These are phyloP conservation scores for Yamadazyma sp. DNA, from an alignment of 1,139 yeast genomes.

Conservation along the genomic window DNA sequence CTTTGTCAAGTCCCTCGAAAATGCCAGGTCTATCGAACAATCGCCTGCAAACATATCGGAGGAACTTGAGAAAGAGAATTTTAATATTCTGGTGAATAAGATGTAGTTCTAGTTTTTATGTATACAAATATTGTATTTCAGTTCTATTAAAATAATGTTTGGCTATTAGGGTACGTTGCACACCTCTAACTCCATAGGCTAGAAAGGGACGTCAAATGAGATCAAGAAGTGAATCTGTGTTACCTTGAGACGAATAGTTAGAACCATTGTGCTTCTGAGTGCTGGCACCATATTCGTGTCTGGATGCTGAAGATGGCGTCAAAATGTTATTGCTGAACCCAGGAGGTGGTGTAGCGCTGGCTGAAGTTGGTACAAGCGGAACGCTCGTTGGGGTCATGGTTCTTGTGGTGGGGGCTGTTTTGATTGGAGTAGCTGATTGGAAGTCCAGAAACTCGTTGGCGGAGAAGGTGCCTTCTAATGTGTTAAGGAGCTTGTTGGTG, in stretches of 20 bases:
- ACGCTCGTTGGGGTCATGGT: not conserved
- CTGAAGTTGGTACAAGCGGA: constrained; percentile 4
- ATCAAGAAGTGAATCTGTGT: constrained; percentile 9
- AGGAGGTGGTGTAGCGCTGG: constrained; percentile 11
- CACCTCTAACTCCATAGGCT: not conserved
- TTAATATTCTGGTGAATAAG: constrained; percentile 4
- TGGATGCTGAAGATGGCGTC: constrained; percentile 12
- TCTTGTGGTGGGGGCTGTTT: not conserved
- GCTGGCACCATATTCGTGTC: not conserved
- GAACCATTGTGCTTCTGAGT: not conserved
- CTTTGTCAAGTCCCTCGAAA: constrained; percentile 13
- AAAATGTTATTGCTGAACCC: constrained; percentile 13
- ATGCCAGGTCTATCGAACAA: constrained; percentile 1
- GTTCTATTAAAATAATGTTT: not conserved
- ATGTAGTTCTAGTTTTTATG: constrained; percentile 1
- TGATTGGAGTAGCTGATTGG: constrained; percentile 16
- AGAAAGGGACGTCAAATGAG: constrained; percentile 8
- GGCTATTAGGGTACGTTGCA: not conserved
- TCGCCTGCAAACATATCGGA: constrained; percentile 2
- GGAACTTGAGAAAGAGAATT: constrained; percentile 7
- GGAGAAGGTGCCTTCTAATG: constrained; percentile 15
- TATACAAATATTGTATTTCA: too few species aligned
- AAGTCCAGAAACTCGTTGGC: constrained; percentile 18
- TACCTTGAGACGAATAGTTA: not conserved
- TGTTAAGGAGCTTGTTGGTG: constrained; percentile 9